Base-by-base conservation (phyloP, 2,329 filamentous ascomycete species). In the Phialophora expanda region DNA sequence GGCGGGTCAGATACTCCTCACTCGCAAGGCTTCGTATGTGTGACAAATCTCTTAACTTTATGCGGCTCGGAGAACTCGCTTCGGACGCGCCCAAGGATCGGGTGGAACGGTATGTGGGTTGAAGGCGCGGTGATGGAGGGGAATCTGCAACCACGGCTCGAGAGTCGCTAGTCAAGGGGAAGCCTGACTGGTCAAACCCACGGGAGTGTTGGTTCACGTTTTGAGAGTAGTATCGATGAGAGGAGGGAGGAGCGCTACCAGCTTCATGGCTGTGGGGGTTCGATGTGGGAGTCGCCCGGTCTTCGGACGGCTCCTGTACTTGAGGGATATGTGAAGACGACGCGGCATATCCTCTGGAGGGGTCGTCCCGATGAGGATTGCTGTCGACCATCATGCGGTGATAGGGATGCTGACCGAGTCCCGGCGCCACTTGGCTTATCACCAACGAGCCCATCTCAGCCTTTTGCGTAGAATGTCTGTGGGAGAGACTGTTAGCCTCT, bases 1-100 rank as follows among this genome's bases (percentile, higher is more conserved):
- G 84, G 78, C 73, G 84, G 71, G 78, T 87, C 75, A 89, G 83
- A 66, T 89, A 81, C 70, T 97, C 92, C 69, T 94, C 90, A 69
- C 85, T 89, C 28, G 92, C 93, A 69, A 99, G 90, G 75, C 87
- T 92, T 76, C 95, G 91, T 68, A 99, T 94, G 75, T 99, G 95
- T 50, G 90, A 90, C 57, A 99, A 83, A 77, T 97, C 93, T 74
- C 91, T 90, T 51, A 99, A 89, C 75, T 91, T 90, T 74, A 98
- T 91, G 66, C 85, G 83, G 68, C 80, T 83, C 44, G 86, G 85
- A 32, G 86, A 83, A 61, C 76, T 78, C 26, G 72, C 76, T 69
- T 78, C 72, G 54, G 80, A 82, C 3, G 75, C 77, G 12, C 74
- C 77, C 2, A 82, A 71, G 2, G 81, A 82, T 58, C 77, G 73